Conservation (phyloP, 371 early-diverging fungal genomes). For the Encephalitozoon romaleae region DNA sequence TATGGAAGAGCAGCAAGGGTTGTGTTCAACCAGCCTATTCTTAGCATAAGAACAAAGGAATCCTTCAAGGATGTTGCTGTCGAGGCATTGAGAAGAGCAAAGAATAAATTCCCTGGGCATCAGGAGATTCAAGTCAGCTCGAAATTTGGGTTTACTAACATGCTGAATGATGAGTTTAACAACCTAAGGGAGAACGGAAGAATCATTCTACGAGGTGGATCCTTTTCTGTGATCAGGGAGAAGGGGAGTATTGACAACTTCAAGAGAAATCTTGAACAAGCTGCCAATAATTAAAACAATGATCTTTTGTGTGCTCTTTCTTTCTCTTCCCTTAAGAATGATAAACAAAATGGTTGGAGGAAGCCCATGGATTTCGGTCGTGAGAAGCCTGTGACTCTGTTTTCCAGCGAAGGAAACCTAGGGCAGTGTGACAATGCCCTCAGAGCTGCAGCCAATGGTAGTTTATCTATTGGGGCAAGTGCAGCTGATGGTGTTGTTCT, state of each 20-base stretch:
- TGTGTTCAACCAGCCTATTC: conserved; percentile 90
- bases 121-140: conserved; percentile 94
- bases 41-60: conserved; percentile 87
- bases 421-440: conserved; percentile 61
- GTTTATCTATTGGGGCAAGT: conserved; percentile 48
- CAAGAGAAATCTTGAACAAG: conserved; percentile 38
- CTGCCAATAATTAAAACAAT: conserved; percentile 39
- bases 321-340: background rate
- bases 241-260: conserved; percentile 57
- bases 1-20: conserved; percentile 95
- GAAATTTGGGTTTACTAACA: conserved; percentile 99
- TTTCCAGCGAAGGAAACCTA: conserved; percentile 58
- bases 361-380: conserved; percentile 55
- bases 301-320: background rate
- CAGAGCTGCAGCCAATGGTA: conserved; percentile 54
- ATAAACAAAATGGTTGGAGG: background rate
- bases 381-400: conserved; percentile 55
- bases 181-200: conserved; percentile 64
- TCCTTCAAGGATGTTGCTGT: conserved; percentile 77
- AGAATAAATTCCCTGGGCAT: conserved; percentile 99
- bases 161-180: conserved; percentile 72
- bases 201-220: conserved; percentile 47
- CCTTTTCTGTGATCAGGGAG: conserved; percentile 55
- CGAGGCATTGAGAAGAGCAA: conserved; percentile 93
- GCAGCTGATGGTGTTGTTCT: conserved; percentile 57